These are phyloP conservation scores for Chaetomidium leptoderma DNA, from an alignment of 495 filamentous ascomycete species.

Conservation along the genomic window DNA sequence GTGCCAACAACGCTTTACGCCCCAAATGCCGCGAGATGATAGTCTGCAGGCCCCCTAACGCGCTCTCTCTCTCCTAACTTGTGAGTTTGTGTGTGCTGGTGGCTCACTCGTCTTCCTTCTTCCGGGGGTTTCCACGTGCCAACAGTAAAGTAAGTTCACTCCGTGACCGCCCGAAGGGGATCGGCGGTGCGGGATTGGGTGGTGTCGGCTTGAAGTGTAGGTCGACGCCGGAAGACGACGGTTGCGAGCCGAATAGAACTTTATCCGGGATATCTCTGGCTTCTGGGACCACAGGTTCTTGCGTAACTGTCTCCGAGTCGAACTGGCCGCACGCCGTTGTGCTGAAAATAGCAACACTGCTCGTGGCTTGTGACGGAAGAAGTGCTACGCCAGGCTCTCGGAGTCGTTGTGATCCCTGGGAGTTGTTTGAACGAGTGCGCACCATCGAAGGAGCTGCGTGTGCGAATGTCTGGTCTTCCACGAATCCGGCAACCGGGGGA, in stretches of 20 bases:
- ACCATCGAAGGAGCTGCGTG: slow-evolving; percentile 26
- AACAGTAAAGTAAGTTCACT: slow-evolving; percentile 50
- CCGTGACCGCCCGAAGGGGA: slow-evolving; percentile 45
- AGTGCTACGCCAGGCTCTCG: slow-evolving; percentile 9
- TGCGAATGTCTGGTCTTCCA: slow-evolving; percentile 13
- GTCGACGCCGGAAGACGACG: slow-evolving; percentile 28
- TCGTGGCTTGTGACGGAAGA: slow-evolving; percentile 23
- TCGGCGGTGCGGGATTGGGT: slow-evolving; percentile 30
- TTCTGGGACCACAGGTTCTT: slow-evolving; percentile 17
- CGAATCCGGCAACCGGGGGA: slow-evolving; percentile 29
- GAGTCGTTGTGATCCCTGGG: slow-evolving; percentile 13
- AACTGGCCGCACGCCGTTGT: slow-evolving; percentile 38
- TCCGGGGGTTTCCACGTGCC: slow-evolving; percentile 34
- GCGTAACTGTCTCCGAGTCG: slow-evolving; percentile 30
- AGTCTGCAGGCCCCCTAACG: not conserved
- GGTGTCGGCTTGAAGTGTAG: slow-evolving; percentile 39
- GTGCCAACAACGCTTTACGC: not conserved
- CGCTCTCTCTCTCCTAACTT: no score
- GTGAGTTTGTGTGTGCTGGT: no score
- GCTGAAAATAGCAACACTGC: slow-evolving; percentile 31
- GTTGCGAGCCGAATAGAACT: slow-evolving; percentile 24
- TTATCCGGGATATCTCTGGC: slow-evolving; percentile 26
- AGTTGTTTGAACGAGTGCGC: slow-evolving; percentile 32
- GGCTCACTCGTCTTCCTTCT: slow-evolving; percentile 6
- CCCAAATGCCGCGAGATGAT: not conserved